Percentiles rank a stretch among this genome's conserved stretches.
These are phyloP conservation scores for Lentinula sp. DNA, from an alignment of 768 basidiomycete genomes.

Conservation along the genomic window DNA sequence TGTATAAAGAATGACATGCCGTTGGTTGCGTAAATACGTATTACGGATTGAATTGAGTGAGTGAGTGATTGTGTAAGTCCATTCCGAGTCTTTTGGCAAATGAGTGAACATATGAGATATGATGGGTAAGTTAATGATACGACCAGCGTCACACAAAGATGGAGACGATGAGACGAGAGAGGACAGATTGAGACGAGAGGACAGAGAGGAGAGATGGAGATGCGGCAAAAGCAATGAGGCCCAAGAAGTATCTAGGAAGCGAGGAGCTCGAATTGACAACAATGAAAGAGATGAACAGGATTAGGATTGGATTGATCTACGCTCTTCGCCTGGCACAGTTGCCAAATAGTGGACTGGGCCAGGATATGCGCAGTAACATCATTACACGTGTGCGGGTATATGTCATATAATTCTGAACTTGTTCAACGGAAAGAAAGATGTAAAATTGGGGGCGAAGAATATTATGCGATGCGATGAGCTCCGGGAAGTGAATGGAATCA, in stretches of 20 bases:
- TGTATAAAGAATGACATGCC: not conserved
- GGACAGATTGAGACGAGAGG: not conserved
- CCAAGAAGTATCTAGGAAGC: not conserved
- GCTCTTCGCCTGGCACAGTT: not conserved
- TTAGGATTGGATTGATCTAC: conserved; percentile 6
- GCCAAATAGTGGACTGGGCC: not conserved
- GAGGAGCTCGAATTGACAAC: conserved; percentile 1
- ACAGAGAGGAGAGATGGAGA: not conserved
- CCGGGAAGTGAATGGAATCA: conserved; percentile 1
- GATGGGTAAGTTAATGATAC: not conserved
- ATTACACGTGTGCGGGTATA: conserved; percentile 9
- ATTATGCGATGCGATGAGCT: conserved; percentile 5
- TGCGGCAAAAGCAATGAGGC: not conserved
- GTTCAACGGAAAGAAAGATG: not conserved
- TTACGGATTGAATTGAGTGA: not conserved
- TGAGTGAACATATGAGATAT: conserved; percentile 5
- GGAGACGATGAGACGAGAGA: not conserved
- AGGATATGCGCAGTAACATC: conserved; percentile 6
- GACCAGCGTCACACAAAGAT: conserved; percentile 6
- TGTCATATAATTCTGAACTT: conserved; percentile 2
- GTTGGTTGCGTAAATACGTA: not conserved
- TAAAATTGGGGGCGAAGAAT: not conserved
- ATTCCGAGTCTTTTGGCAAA: not conserved
- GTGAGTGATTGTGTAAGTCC: not conserved
- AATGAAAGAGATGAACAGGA: conserved; percentile 6